Evolutionary conservation across 176 grass and related monocot species (phyloP).

Genomic region (Pontederia crassipes): DNA sequence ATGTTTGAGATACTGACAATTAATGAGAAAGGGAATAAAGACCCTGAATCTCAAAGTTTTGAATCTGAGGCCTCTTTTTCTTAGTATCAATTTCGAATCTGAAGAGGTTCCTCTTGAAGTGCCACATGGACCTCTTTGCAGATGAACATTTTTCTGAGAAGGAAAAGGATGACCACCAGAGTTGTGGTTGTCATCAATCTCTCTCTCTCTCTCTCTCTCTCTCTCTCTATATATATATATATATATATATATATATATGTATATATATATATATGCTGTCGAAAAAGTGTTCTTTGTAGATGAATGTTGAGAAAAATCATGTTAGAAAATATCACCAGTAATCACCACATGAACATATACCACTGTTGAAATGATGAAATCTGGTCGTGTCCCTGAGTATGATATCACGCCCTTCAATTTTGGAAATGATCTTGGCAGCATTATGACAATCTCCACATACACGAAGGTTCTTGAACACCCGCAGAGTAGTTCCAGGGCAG

Average conservation of each 20-base stretch:
- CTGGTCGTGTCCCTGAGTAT: slow-evolving; percentile 50
- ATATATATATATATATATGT: no score
- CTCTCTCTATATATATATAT: no score
- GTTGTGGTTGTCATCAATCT: no score
- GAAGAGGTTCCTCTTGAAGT: no score
- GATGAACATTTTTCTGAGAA: neutral
- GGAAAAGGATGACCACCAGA: no score
- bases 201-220: no score
- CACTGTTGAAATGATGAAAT: slow-evolving; percentile 66
- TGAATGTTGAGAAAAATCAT: neutral
- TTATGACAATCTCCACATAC: slow-evolving; percentile 69
- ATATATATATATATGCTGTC: no score
- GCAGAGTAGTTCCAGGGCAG: slow-evolving; percentile 26
- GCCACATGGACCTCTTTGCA: neutral
- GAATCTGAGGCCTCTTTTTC: no score
- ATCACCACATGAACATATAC: slow-evolving; percentile 53
- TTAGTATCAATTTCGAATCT: no score
- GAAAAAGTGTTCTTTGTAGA: neutral
- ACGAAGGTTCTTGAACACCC: slow-evolving; percentile 64
- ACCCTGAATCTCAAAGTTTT: no score
- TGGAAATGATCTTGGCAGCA: slow-evolving; percentile 54
- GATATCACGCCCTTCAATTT: slow-evolving; percentile 46
- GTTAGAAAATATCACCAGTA: slow-evolving; percentile 39
- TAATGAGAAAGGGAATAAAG: no score
- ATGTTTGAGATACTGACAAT: no score